Conservation (phyloP, 305 asterid genomes). For the Lippia alba region DNA sequence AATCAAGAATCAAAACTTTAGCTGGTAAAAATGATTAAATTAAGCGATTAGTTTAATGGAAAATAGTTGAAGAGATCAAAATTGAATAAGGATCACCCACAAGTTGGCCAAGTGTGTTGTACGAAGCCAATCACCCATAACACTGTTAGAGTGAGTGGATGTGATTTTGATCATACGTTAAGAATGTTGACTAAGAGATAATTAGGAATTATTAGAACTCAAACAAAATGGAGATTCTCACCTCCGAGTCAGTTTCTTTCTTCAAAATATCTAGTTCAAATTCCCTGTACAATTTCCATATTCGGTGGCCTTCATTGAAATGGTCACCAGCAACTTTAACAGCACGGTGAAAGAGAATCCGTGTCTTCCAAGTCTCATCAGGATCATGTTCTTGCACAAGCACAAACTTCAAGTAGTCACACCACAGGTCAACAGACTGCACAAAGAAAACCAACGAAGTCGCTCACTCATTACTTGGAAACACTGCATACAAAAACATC, state of each 20-base stretch:
- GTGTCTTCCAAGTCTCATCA: conserved; percentile 69
- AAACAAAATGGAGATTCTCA: conserved; percentile 38
- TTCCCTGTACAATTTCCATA: conserved; percentile 83
- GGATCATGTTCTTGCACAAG: conserved; percentile 78
- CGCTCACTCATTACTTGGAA: conserved; percentile 14
- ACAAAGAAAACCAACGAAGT: conserved; percentile 37
- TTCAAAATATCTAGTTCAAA: conserved; percentile 74
- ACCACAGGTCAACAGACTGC: conserved; percentile 93
- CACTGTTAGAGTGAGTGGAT: too few species aligned
- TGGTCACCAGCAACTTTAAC: conserved; percentile 89
- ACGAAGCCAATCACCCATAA: too few species aligned
- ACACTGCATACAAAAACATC: conserved; percentile 10
- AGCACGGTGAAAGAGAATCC: conserved; percentile 89
- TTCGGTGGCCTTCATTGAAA: conserved; percentile 75
- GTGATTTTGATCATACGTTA: too few species aligned
- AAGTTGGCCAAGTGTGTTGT: too few species aligned
- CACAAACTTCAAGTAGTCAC: conserved; percentile 82
- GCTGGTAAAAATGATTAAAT: background rate
- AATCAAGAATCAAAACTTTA: conserved; percentile 30
- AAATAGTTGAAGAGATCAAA: background rate
- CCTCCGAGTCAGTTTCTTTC: conserved; percentile 66
- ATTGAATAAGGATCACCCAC: too few species aligned
- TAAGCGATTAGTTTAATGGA: background rate
- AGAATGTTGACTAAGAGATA: too few species aligned
- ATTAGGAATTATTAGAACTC: too few species aligned